Evolutionary conservation across 2,329 filamentous ascomycete genomes (phyloP), one percentile per base, ranked within the genome.

Genomic region (Berkeleyomyces rouxiae): DNA sequence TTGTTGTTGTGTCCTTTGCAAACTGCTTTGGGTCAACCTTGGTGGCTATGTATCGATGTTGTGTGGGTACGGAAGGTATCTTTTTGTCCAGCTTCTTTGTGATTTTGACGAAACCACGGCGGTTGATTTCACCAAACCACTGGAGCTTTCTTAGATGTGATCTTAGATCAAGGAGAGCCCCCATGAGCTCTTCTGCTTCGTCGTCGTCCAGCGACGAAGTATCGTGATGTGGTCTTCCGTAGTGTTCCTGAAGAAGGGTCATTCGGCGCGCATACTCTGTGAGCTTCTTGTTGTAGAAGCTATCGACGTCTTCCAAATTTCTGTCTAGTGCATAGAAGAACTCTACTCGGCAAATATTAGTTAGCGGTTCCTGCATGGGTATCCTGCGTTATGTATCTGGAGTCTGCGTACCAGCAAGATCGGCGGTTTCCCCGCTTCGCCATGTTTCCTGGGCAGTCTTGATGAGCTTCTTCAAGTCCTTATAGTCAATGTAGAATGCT

Each of bases 81-180:
- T 95, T 96, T 76, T 99, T 99, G 75, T 99, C 93, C 55, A 96
- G 78, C 75, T 99, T 99, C 78, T 99, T 99, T 60, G 93, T 96
- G 73, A 99, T 99, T 76, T 99, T 99, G 72, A 95, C 83, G 70
- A 99, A 99, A 1, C 93, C 93, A 67, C 89, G 82, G 61, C 91
- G 83, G 73, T 99, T 99, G 70, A 97, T 92, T 74, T 97, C 92
- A 59, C 91, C 92, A 71, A 97, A 99, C 91, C 91, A 97, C 72
- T 95, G 88, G 61, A 99, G 78, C 70, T 97, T 97, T 65, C 93
- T 82, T 67, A 97, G 75, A 71, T 95, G 88, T 61, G 85, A 86
- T 63, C 93, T 83, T 65, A 97, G 79, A 74, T 99, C 93, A 40
- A 97, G 81, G 59, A 99, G 77, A 43, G 91, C 90, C 43, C 87